Conservation (phyloP, 2,329 filamentous ascomycete species). For the Aspergillus nomiae region DNA sequence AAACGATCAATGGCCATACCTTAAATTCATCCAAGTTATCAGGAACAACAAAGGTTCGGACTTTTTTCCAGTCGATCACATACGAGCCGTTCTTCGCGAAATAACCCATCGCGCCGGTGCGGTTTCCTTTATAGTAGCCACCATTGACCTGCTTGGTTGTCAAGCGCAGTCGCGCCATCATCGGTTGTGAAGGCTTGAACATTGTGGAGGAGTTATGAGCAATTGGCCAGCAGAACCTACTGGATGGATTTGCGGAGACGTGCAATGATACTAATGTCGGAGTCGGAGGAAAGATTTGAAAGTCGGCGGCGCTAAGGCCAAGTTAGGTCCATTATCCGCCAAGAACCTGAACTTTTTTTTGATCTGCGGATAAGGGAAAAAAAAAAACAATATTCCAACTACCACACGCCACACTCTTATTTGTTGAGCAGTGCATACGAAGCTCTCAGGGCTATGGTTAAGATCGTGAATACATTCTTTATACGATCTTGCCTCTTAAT, state of each 20-base stretch:
- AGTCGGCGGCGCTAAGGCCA: slow-evolving; percentile 27
- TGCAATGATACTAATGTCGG: slow-evolving; percentile 3
- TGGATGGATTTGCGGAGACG: slow-evolving; percentile 2
- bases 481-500: neutral
- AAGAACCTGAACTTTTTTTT: slow-evolving; percentile 36
- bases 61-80: slow-evolving; percentile 79
- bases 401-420: slow-evolving; percentile 9
- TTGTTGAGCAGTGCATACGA: slow-evolving; percentile 17
- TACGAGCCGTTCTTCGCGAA: slow-evolving; percentile 67
- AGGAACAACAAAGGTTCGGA: slow-evolving; percentile 87
- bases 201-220: slow-evolving; percentile 27
- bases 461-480: slow-evolving; percentile 8
- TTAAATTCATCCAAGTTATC: slow-evolving; percentile 68
- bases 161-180: slow-evolving; percentile 74
- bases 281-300: slow-evolving; percentile 28
- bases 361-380: slow-evolving; percentile 27
- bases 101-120: slow-evolving; percentile 83
- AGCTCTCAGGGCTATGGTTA: slow-evolving; percentile 12
- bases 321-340: slow-evolving; percentile 28
- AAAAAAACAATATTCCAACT: slow-evolving; percentile 26
- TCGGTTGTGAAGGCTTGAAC: slow-evolving; percentile 50
- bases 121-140: slow-evolving; percentile 96
- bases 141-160: slow-evolving; percentile 92
- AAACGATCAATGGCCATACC: slow-evolving; percentile 52
- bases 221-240: neutral